A percentile compares a stretch with the other conserved stretches of the same genome.
Conservation (phyloP, 768 basidiomycete species). For the Obba rivulosa region DNA sequence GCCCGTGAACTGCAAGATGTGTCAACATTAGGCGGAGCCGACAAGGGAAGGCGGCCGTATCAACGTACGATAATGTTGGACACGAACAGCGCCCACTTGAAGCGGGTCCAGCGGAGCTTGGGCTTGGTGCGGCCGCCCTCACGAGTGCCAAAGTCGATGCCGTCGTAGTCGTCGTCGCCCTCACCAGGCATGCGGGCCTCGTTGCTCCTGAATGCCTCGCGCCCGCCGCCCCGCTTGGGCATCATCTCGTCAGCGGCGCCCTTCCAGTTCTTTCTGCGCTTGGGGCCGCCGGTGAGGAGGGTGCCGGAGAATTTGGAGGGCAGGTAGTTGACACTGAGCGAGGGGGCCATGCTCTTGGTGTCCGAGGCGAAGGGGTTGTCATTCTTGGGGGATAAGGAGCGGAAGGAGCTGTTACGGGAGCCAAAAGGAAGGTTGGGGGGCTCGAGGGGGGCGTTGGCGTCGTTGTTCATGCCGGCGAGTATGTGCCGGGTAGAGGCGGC, state of each 20-base stretch:
- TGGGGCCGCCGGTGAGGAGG: constrained; percentile 36
- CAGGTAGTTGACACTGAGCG: constrained; percentile 66
- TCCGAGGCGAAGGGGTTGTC: constrained; percentile 17
- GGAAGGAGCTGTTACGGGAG: constrained; percentile 16
- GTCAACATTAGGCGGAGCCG: background rate
- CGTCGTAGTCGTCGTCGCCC: constrained; percentile 34
- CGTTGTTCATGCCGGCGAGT: constrained; percentile 29
- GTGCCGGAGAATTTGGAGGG: constrained; percentile 66
- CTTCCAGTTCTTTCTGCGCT: constrained; percentile 34
- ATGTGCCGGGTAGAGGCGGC: constrained; percentile 46
- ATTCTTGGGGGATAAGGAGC: constrained; percentile 19
- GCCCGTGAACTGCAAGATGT: constrained; percentile 39
- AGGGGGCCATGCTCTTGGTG: constrained; percentile 18
- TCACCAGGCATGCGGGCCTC: constrained; percentile 34
- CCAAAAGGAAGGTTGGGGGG: constrained; percentile 38
- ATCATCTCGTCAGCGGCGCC: constrained; percentile 29
- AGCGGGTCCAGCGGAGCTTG: constrained; percentile 68
- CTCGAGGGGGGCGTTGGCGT: constrained; percentile 26
- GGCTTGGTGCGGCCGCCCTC: constrained; percentile 33
- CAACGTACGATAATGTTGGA: constrained; percentile 52
- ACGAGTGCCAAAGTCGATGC: constrained; percentile 34
- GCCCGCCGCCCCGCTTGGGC: constrained; percentile 65
- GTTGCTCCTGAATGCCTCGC: constrained; percentile 46
- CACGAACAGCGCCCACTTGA: constrained; percentile 77
- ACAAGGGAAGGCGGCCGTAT: background rate